Base-by-base conservation (phyloP, 805 yeast genomes). In the Kregervanrija delftensis region DNA sequence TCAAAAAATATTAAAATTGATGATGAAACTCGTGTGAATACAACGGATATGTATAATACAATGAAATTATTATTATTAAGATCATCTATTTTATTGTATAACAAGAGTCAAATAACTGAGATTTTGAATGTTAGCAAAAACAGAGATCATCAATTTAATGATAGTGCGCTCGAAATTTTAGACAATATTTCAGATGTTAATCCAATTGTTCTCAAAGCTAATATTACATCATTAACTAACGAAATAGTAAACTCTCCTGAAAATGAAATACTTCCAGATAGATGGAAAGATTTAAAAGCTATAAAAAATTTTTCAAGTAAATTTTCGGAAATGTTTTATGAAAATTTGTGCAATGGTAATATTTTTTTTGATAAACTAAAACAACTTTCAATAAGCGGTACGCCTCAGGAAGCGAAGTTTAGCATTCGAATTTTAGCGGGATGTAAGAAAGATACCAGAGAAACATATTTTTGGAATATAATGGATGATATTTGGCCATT, bases 171-270 rank as follows among this genome's bases (percentile, higher is more conserved):
- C 44, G 77, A 72, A 40, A 50, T 84, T 4, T 61, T 87, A 22
- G 80, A 79, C 46, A 69, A 74, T 36, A 74, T 86, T 3, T 79
- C 95, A 0, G 54, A 60, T 2, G 68, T 74, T 3, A 66, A 76
- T 39, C 96, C 96, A 0, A 72, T 73, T 11, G 78, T 82, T 1
- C 72, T 88, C 58, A 76, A 76, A 52, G 71, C 73, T 32, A 86
- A 86, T 53, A 66, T 82, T 9, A 63, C 69, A 5, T 71, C 72
- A 6, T 64, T 88, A 44, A 66, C 72, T 4, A 60, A 67, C 0
- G 53, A 43, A 4, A 45, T 41, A 5, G 31, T 32, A 5, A 11
- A 30, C 1, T 15, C 17, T n/a, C 47, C 39, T 3, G 28, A 30
- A 17, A 17, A 34, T 16, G 31, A 47, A 28, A 33, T 28, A 16